Base-by-base conservation (phyloP, 2,329 filamentous ascomycete genomes). In the Colletotrichum salicis region DNA sequence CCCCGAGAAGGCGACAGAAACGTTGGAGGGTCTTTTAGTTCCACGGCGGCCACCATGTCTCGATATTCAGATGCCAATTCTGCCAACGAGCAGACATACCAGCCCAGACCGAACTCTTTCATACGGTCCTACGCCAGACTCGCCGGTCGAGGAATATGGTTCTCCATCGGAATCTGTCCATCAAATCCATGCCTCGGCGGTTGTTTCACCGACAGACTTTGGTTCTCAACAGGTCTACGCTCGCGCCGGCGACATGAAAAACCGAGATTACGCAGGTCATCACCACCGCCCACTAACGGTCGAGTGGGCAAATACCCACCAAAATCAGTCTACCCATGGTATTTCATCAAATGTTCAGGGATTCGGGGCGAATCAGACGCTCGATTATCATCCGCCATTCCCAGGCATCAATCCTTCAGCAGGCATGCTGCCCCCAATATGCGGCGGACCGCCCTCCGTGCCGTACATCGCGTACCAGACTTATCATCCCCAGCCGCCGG, bases 1-100 rank as follows among this genome's bases (percentile, higher is more conserved):
- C n/a, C 48, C 22, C 7, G 66, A 66, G 4, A 37, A 58, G 5
- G 27, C 66, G 22, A 33, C 54, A 48, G 27, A 37, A 60, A 77
- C 79, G 6, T 76, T 85, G 19, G 82, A 85, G 61, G 79, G 82
- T 58, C 72, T 82, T 7, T 77, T 85, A 70, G 74, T 77, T 22
- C 81, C 84, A 11, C 78, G 83, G 62, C 78, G 78, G 64, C 79
- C 80, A 22, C 72, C 76, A 5, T 75, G 75, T 64, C 74, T 79
- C 29, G 80, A 80, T 29, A 72, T 76, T 11, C 74, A 71, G 19
- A 71, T 77, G 11, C 71, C 78, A 13, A 79, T 80, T 45, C 61
- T 48, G 11, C 56, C 35, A 12, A 55, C 37, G 19, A 55, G 57
- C n/a, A 31, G 57, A 13, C 22, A 22, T 4, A 35, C 31, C 8